A percentile compares a stretch with the other conserved stretches of the same genome.
Evolutionary conservation across 1,139 yeast species (phyloP).

Genomic region (Saccharomyces hybrid): DNA sequence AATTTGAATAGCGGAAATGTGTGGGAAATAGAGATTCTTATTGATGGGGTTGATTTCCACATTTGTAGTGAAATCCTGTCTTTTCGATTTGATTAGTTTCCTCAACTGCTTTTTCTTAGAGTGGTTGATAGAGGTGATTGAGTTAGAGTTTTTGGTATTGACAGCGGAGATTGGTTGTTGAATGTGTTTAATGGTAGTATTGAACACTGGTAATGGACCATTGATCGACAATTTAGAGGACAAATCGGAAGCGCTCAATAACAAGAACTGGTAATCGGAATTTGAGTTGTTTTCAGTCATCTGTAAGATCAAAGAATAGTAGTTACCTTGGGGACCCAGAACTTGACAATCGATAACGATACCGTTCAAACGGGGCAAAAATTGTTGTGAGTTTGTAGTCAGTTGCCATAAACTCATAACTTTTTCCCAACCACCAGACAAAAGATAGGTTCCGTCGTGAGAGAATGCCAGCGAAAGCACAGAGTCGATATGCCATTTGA

Average conservation of each 20-base stretch:
- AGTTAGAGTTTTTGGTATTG: conserved; percentile 21
- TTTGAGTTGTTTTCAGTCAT: conserved; percentile 31
- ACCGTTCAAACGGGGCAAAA: conserved; percentile 86
- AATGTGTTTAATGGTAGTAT: conserved; percentile 29
- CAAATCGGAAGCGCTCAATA: conserved; percentile 73
- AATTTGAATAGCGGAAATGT: conserved; percentile 68
- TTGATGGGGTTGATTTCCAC: conserved; percentile 60
- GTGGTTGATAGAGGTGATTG: conserved; percentile 14
- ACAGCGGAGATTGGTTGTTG: conserved; percentile 29
- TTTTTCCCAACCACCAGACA: conserved; percentile 93
- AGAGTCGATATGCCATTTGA: conserved; percentile 92
- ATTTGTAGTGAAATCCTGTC: conserved; percentile 51
- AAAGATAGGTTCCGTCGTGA: conserved; percentile 59
- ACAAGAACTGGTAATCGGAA: conserved; percentile 54
- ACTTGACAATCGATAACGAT: conserved; percentile 54
- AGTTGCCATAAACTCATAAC: conserved; percentile 95
- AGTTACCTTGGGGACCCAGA: conserved; percentile 39
- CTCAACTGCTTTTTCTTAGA: conserved; percentile 32
- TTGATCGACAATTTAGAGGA: conserved; percentile 69
- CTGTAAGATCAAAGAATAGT: conserved; percentile 55
- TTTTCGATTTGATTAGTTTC: conserved; percentile 33
- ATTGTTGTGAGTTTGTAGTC: conserved; percentile 75
- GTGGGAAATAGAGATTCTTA: conserved; percentile 64
- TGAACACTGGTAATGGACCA: conserved; percentile 64
- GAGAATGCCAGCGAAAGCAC: conserved; percentile 65